Base-by-base conservation (phyloP, 2,329 filamentous ascomycete species). In the Eutypella sp. region DNA sequence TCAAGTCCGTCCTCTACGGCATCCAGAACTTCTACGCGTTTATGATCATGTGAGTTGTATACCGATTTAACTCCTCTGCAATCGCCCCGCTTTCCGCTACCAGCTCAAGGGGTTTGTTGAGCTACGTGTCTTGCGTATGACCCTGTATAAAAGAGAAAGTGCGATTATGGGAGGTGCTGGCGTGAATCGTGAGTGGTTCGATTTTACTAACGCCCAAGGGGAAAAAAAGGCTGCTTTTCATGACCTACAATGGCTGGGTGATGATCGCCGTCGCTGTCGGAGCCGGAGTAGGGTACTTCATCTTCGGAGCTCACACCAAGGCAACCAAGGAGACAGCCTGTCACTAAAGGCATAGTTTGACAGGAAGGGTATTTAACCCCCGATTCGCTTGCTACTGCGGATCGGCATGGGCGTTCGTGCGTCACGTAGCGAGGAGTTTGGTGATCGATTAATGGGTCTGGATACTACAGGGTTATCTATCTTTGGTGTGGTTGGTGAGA, bases 171-270 rank as follows among this genome's bases (percentile, higher is more conserved):
- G n/a, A n/a, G n/a, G n/a, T n/a, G n/a, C n/a, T n/a, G n/a, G n/a
- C n/a, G n/a, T n/a, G n/a, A n/a, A n/a, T n/a, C n/a, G n/a, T n/a
- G n/a, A n/a, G n/a, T n/a, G n/a, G n/a, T n/a, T n/a, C n/a, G n/a
- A n/a, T n/a, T n/a, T n/a, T n/a, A 20, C 19, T 38, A 38, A 38
- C 19, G 19, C 18, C 31, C n/a, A n/a, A 22, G 15, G 39, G 18
- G 18, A 6, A 3, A 27, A n/a, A 40, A 16, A 97, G 92, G 93
- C 76, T 99, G 50, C 71, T 99, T 19, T 99, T 99, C 70, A 99
- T 99, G 93, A 99, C 93, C n/a, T 99, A 99, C 71, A 99, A 99
- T 61, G 93, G 93, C 46, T 95, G 88, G 84, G 84, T 99, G 56
- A 99, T 99, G 93, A 69, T 95, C 55, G 81, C 92, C 3, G 91